Base-by-base conservation (phyloP, 345 rosid genomes). In the Arabidopsis arenosa region DNA sequence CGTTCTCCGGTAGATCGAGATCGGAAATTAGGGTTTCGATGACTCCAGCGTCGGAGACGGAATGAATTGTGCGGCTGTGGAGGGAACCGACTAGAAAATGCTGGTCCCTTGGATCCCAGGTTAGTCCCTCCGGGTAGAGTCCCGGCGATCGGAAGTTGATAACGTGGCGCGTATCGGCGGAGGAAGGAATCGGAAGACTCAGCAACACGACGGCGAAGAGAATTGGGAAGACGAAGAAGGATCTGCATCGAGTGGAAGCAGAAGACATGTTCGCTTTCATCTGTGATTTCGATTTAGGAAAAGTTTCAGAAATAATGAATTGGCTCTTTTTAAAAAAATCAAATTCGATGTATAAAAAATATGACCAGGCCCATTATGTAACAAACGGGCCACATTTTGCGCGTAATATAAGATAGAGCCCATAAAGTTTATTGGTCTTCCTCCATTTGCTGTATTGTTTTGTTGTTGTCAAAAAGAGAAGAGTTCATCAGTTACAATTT, bases 21-120 rank as follows among this genome's bases (percentile, higher is more conserved):
- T 93, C 98, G 66, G 79, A 82, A 51, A 91, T 51, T 15, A 91
- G 66, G 8, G 84, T 85, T 59, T 90, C 83, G 33, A 83, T 30
- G 72, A 89, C 92, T 43, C 90, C 97, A 14, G 90, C 95, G 54
- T 93, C 97, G 47, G 98, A 93, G 67, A 93, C 89, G 52, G 97
- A 80, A 73, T 59, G 81, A 60, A 93, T 78, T 0, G 87, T 75
- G 66, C 97, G 88, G 75, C 80, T 68, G 63, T 55, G 86, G 69
- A 84, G 80, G 5, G 97, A 93, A 28, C 98, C 93, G 54, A 91
- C 96, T 69, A 93, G 9, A 84, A 93, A 93, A 83, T 91, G 93
- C 45, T 89, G 86, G 54, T 79, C 88, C 0, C 88, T 75, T 7
- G 89, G 87, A 80, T 93, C 97, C 87, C 90, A 88, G 15, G 89